phyloP scores from a whole-genome alignment of 2,329 filamentous ascomycete genomes.

The Calonectria hongkongensis region DNA sequence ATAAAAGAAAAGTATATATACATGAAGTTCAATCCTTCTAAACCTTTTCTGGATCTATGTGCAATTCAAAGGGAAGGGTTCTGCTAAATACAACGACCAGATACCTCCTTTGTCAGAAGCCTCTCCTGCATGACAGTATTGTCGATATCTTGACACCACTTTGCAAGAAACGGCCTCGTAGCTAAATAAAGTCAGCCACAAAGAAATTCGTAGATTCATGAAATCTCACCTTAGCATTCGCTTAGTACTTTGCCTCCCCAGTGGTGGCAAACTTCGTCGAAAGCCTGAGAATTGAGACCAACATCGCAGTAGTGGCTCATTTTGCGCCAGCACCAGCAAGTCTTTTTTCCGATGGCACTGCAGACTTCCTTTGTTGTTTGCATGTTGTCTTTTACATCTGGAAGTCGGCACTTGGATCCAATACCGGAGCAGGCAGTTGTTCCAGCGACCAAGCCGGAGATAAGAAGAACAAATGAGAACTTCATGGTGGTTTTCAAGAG shows the following conservation, averaged over 20 bases:
- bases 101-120: neutral
- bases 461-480: neutral
- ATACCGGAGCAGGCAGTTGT: neutral
- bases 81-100: neutral
- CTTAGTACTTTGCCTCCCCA: neutral
- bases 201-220: no score
- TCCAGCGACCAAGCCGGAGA: neutral
- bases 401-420: neutral
- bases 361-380: constrained; percentile 6
- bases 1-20: no score
- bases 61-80: neutral
- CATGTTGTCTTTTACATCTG: neutral
- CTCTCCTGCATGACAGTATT: no score
- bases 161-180: no score
- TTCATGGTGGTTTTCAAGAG: neutral
- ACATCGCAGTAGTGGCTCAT: constrained; percentile 4
- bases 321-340: constrained; percentile 9
- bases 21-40: no score
- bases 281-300: constrained; percentile 1
- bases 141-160: no score
- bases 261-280: neutral
- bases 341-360: neutral
- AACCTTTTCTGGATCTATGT: no score
- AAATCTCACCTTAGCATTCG: neutral
- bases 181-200: no score